Conservation (phyloP, 1,284 basidiomycete species). For the Neotropicomus parvogracilis region DNA sequence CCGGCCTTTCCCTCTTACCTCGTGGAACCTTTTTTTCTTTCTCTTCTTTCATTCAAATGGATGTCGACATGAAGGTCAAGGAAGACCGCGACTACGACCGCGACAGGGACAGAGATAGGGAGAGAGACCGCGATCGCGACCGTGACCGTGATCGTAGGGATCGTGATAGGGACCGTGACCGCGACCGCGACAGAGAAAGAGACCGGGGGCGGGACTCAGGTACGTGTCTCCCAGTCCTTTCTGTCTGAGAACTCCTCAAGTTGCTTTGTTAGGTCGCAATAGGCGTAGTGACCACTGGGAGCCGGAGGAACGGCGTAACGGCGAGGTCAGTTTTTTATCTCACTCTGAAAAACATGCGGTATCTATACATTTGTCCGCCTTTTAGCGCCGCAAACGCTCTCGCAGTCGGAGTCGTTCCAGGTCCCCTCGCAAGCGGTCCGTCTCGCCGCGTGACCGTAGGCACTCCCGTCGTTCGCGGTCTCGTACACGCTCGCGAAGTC, state of each 20-base stretch:
- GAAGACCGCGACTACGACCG: constrained; percentile 61
- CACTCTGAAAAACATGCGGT: not conserved
- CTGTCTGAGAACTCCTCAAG: not conserved
- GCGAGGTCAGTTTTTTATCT: constrained; percentile 46
- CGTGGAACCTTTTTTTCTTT: constrained; percentile 2
- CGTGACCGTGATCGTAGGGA: constrained; percentile 39
- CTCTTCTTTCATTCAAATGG: constrained; percentile 44
- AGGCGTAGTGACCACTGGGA: constrained; percentile 73
- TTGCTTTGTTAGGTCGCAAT: constrained; percentile 34
- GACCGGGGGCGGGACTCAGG: constrained; percentile 55
- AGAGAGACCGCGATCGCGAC: constrained; percentile 42
- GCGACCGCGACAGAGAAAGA: constrained; percentile 49
- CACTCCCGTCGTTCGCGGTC: constrained; percentile 53
- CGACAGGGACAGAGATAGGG: constrained; percentile 46
- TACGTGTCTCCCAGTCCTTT: constrained; percentile 31
- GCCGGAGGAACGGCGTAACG: constrained; percentile 63
- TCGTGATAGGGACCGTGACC: constrained; percentile 48
- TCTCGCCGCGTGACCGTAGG: constrained; percentile 50
- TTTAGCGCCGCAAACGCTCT: constrained; percentile 54
- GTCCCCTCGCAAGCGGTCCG: constrained; percentile 59
- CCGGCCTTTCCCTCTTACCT: constrained; percentile 16
- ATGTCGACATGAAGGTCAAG: constrained; percentile 74
- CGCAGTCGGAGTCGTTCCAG: constrained; percentile 58
- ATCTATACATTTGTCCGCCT: constrained; percentile 7
- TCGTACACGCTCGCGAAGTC: constrained; percentile 49